phyloP scores from a whole-genome alignment of 2,329 filamentous ascomycete genomes.

The Chrysoporthe cubensis region DNA sequence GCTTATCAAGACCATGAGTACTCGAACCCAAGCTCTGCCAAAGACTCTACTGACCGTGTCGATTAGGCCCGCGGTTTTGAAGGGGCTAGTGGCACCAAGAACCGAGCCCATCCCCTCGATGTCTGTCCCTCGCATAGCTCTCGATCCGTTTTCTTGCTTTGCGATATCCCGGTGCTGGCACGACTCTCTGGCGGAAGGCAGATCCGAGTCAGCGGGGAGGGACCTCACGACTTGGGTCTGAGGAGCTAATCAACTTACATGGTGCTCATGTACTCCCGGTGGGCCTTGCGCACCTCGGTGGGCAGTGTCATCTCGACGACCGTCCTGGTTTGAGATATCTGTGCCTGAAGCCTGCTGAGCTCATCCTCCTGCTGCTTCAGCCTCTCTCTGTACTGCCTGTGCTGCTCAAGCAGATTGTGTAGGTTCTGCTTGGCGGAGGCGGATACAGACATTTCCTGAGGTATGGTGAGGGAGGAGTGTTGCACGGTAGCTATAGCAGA shows the following conservation, averaged over 20 bases:
- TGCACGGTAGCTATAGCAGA: neutral
- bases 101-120: neutral
- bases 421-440: conserved; percentile 11
- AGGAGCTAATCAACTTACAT: conserved; percentile 1
- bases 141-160: neutral
- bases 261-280: conserved; percentile 8
- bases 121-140: too few species aligned
- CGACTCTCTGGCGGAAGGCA: neutral
- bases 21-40: neutral
- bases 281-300: conserved; percentile 6
- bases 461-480: neutral
- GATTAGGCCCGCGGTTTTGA: neutral
- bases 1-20: neutral
- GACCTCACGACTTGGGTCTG: neutral
- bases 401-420: conserved; percentile 8
- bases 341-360: conserved; percentile 5
- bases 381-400: conserved; percentile 1
- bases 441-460: neutral
- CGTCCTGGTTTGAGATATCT: conserved; percentile 6
- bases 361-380: conserved; percentile 9
- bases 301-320: conserved; percentile 16
- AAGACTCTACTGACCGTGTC: neutral
- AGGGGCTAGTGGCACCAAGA: neutral
- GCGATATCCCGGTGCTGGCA: neutral
- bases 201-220: neutral